Base-by-base conservation (phyloP, 1,284 basidiomycete species). In the Phylloporus sp. region DNA sequence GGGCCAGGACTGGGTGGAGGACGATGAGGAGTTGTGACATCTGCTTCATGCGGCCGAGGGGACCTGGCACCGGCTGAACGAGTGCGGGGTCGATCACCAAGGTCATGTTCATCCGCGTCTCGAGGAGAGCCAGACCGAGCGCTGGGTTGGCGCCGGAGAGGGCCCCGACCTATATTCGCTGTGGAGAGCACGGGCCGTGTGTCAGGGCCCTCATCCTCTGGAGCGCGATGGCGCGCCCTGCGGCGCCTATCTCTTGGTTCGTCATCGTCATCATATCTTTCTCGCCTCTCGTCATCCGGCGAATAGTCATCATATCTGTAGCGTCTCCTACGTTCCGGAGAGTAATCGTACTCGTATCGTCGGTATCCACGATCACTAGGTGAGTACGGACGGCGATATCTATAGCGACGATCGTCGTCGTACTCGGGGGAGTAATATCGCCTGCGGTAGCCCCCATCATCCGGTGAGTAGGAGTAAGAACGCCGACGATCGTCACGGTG, bases 381-480 rank as follows among this genome's bases (percentile, higher is more conserved):
- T 34, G 68, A 65, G 55, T 68, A 64, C 7, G 34, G 24, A 12
- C 39, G 61, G 37, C 58, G 37, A 52, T 69, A 61, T 53, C 61
- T 31, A 56, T 58, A 57, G 39, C 64, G 50, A 20, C 32, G 44
- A 39, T 70, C 58, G 26, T 62, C 46, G 6, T 69, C 63, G 34
- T 70, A 61, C 8, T 53, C 69, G 12, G 67, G 65, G 20, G 55
- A 61, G 50, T 47, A 58, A 56, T 56, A 54, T 47, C 61, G 64
- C 42, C 61, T 12, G 20, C 32, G 54, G 40, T 55, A 40, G 29
- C 49, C 31, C 34, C 58, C 13, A 52, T 66, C 59, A 5, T 65
- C 65, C 3, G 73, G 73, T 2, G 72, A 72, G 56, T 70, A 72
- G 11, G 70, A 69, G 39, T 67, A 65, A 42, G 64, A 61, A 34